Percentiles rank a stretch among this genome's conserved stretches.
These are phyloP conservation scores for Candida sp. DNA, from an alignment of 1,139 yeast genomes.

Conservation along the genomic window DNA sequence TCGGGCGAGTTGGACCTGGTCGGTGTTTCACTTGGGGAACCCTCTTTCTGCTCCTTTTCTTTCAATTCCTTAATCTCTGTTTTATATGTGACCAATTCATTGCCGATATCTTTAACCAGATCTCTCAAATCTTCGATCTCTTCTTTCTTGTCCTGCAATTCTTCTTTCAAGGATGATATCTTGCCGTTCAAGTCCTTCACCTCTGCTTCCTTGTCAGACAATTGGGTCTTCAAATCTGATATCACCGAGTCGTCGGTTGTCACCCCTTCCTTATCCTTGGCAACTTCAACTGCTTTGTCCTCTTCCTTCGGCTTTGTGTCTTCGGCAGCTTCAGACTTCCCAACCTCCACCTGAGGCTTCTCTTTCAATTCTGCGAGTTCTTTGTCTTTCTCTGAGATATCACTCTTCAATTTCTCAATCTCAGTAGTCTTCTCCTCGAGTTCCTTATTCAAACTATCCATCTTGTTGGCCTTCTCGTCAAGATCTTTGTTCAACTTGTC, in stretches of 20 bases:
- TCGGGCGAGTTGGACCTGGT: not conserved
- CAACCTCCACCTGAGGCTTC: not conserved
- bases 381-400: not conserved
- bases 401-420: conserved; percentile 3
- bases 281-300: conserved; percentile 3
- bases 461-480: conserved; percentile 17
- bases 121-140: conserved; percentile 68
- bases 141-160: conserved; percentile 37
- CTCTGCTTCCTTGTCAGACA: conserved; percentile 14
- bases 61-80: conserved; percentile 37
- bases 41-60: conserved; percentile 13
- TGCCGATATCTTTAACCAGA: conserved; percentile 74
- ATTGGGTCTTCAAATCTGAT: conserved; percentile 2
- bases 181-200: conserved; percentile 19
- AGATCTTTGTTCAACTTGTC: conserved; percentile 16
- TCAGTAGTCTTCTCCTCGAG: conserved; percentile 6
- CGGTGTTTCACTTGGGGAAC: not conserved
- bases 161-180: conserved; percentile 20
- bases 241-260: conserved; percentile 8
- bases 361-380: not conserved
- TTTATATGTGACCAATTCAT: conserved; percentile 67
- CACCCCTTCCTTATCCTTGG: conserved; percentile 16
- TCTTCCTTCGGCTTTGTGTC: not conserved
- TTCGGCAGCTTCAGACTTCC: not conserved
- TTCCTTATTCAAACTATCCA: conserved; percentile 17